phyloP scores from a whole-genome alignment of 2,329 filamentous ascomycete genomes.

The Claviceps sorghi region DNA sequence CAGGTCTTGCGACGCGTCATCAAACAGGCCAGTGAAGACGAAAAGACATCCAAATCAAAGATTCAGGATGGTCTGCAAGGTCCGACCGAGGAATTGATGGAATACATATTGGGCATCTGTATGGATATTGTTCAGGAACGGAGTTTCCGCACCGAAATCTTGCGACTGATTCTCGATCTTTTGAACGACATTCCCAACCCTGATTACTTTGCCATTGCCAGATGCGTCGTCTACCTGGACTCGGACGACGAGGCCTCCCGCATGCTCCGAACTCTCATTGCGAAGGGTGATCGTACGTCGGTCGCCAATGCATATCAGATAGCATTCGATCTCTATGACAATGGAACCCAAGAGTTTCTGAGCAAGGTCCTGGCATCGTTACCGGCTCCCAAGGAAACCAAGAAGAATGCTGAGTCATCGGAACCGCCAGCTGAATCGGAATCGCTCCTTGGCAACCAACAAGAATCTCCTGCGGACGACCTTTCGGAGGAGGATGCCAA shows the following conservation, averaged over 20 bases:
- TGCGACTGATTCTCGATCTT: constrained; percentile 87
- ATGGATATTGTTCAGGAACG: constrained; percentile 97
- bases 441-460: constrained; percentile 33
- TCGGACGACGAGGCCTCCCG: constrained; percentile 80
- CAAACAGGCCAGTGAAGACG: constrained; percentile 73
- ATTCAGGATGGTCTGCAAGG: constrained; percentile 33
- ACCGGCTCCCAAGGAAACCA: constrained; percentile 37
- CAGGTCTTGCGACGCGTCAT: constrained; percentile 79
- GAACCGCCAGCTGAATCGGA: constrained; percentile 30
- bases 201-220: constrained; percentile 95
- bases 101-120: constrained; percentile 89
- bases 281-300: constrained; percentile 62
- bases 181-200: constrained; percentile 82
- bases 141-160: constrained; percentile 65
- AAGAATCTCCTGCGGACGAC: constrained; percentile 40
- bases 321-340: constrained; percentile 95
- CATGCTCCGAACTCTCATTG: constrained; percentile 70
- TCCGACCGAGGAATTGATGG: constrained; percentile 82
- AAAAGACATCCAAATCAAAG: constrained; percentile 52
- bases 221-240: constrained; percentile 91
- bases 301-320: constrained; percentile 90
- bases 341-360: constrained; percentile 93
- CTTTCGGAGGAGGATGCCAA: constrained; percentile 38
- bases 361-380: constrained; percentile 75
- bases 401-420: constrained; percentile 30